Percentiles rank a stretch among this genome's conserved stretches.
These are phyloP conservation scores for Penicillium aurantiogriseum DNA, from an alignment of 2,329 filamentous ascomycete species.

Conservation along the genomic window DNA sequence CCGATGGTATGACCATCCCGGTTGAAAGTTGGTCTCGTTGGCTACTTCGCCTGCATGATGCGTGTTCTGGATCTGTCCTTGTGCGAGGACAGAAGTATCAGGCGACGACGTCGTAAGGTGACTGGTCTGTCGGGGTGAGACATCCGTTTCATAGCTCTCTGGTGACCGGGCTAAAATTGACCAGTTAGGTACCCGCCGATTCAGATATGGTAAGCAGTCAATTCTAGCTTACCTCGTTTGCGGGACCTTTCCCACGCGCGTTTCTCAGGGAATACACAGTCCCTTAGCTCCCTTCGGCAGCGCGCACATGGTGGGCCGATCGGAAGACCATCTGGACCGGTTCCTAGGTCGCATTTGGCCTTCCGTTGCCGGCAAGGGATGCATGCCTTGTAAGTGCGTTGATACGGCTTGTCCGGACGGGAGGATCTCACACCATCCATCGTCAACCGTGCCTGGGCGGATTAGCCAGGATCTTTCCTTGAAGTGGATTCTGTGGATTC, in stretches of 20 bases:
- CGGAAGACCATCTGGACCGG: slow-evolving; percentile 40
- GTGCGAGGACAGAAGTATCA: background rate
- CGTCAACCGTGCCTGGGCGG: slow-evolving; percentile 18
- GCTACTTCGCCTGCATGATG: background rate
- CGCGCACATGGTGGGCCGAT: slow-evolving; percentile 47
- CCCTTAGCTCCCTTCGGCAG: slow-evolving; percentile 52
- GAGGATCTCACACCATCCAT: slow-evolving; percentile 26
- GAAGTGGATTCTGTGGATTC: slow-evolving; percentile 3
- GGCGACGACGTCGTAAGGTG: background rate
- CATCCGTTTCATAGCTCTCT: slow-evolving; percentile 11
- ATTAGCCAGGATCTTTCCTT: slow-evolving; percentile 16
- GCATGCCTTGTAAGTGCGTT: slow-evolving; percentile 56
- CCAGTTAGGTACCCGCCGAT: slow-evolving; percentile 10
- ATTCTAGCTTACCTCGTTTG: slow-evolving; percentile 31
- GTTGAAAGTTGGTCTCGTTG: background rate
- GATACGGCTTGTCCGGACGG: slow-evolving; percentile 41
- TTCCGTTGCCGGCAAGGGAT: slow-evolving; percentile 54
- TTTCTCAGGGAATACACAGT: slow-evolving; percentile 50
- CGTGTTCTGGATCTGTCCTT: background rate
- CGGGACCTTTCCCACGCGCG: slow-evolving; percentile 42
- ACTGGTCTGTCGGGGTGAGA: slow-evolving; percentile 1
- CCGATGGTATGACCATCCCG: slow-evolving; percentile 3
- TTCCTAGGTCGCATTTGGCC: slow-evolving; percentile 52
- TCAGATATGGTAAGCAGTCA: background rate
- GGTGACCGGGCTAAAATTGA: slow-evolving; percentile 16